Evolutionary conservation across 2,329 filamentous ascomycete species (phyloP).

Genomic region (Claviceps sp.): DNA sequence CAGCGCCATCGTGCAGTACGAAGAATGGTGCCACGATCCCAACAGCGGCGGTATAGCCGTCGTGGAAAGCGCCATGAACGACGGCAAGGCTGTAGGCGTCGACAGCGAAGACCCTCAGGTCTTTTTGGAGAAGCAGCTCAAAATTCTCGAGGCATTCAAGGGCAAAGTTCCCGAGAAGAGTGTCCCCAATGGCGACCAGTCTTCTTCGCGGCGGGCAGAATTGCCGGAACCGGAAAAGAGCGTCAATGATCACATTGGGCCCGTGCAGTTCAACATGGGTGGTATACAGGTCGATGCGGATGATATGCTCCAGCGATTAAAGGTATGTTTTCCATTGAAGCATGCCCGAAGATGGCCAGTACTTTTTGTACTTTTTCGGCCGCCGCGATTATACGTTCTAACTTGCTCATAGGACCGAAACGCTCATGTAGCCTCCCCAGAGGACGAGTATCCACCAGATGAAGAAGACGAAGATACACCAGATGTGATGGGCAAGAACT

Average conservation of each 20-base stretch:
- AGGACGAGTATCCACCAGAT: constrained; percentile 10
- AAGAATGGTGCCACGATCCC: constrained; percentile 66
- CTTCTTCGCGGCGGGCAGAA: constrained; percentile 16
- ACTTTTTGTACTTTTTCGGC: background rate
- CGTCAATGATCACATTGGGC: constrained; percentile 72
- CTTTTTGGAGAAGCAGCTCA: constrained; percentile 64
- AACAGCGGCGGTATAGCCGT: constrained; percentile 42
- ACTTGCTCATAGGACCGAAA: constrained; percentile 36
- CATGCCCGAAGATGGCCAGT: background rate
- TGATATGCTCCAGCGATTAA: constrained; percentile 77
- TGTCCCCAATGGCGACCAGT: constrained; percentile 12
- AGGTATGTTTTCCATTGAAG: constrained; percentile 35
- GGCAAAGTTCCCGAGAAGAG: constrained; percentile 39
- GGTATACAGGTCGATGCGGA: constrained; percentile 93
- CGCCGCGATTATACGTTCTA: background rate
- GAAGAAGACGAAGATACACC: constrained; percentile 23
- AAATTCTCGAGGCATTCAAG: constrained; percentile 53
- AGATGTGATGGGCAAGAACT: constrained; percentile 29
- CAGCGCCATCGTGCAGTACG: constrained; percentile 59
- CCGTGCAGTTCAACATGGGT: constrained; percentile 95
- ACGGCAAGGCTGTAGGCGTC: constrained; percentile 20
- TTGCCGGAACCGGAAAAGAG: constrained; percentile 27
- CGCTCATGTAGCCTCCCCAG: constrained; percentile 33
- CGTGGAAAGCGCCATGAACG: constrained; percentile 26
- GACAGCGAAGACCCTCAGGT: constrained; percentile 52